Percentiles rank a stretch among this genome's conserved stretches.
Conservation (phyloP, 441 rosid genomes). For the Bocquillonia castaneifolia region DNA sequence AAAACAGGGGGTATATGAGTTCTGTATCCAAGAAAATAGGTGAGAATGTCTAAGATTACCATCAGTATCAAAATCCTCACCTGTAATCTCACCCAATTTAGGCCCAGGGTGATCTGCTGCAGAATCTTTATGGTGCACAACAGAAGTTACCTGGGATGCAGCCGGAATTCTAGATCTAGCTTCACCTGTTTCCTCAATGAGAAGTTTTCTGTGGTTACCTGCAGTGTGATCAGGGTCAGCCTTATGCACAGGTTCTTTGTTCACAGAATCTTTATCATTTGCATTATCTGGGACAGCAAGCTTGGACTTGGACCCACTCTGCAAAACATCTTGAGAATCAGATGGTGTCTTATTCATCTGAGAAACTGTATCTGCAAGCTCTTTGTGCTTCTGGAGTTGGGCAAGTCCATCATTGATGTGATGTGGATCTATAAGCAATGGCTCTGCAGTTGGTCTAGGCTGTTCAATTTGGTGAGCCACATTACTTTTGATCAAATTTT, state of each 20-base stretch:
- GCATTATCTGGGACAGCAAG: conserved; percentile 32
- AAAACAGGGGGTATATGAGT: conserved; percentile 26
- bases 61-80: conserved; percentile 4
- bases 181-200: conserved; percentile 23
- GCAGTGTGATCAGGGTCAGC: conserved; percentile 18
- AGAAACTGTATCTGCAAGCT: conserved; percentile 35
- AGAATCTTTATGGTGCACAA: conserved; percentile 20
- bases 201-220: conserved; percentile 24
- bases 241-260: conserved; percentile 30
- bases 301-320: conserved; percentile 29
- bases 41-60: conserved; percentile 19
- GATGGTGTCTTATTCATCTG: conserved; percentile 32
- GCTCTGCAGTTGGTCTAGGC: conserved; percentile 26
- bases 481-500: conserved; percentile 30
- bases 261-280: conserved; percentile 30
- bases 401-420: conserved; percentile 33
- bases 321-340: conserved; percentile 34
- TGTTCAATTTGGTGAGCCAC: conserved; percentile 25
- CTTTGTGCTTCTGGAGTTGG: conserved; percentile 36
- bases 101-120: conserved; percentile 23
- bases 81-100: conserved; percentile 11
- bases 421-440: conserved; percentile 29
- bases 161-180: conserved; percentile 34
- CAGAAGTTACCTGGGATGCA: conserved; percentile 25
- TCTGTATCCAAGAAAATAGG: conserved; percentile 23